Conservation (phyloP, 371 early-diverging fungal genomes). For the Funneliformis caledonium region DNA sequence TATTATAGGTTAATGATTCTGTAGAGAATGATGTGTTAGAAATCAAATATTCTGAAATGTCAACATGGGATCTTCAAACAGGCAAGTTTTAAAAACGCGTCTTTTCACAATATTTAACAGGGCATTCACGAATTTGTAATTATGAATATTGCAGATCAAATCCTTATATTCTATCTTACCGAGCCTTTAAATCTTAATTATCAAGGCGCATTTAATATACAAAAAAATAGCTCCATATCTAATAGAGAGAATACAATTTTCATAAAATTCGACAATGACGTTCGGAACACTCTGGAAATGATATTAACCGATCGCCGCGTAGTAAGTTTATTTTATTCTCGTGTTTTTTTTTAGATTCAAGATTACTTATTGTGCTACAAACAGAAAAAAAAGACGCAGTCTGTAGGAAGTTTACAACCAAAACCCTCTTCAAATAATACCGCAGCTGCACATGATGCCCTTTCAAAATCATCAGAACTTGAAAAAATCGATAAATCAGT, state of each 20-base stretch:
- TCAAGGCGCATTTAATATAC: neutral
- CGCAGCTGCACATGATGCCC: neutral
- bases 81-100: neutral
- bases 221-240: neutral
- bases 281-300: neutral
- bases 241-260: neutral
- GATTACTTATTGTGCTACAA: neutral
- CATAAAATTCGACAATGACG: conserved; percentile 1
- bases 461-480: conserved; percentile 4
- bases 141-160: neutral
- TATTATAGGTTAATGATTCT: conserved; percentile 8
- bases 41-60: conserved; percentile 25
- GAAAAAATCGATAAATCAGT: neutral
- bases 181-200: conserved; percentile 4
- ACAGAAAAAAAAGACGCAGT: neutral
- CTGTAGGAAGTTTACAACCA: neutral
- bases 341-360: neutral
- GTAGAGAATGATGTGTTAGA: conserved; percentile 12
- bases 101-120: neutral
- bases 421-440: neutral
- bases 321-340: neutral
- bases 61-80: neutral
- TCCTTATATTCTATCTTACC: conserved; percentile 1
- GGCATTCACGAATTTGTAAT: neutral
- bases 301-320: conserved; percentile 3